Conservation (phyloP, 116 monocot species). For the Trichopus zeylanicus region DNA sequence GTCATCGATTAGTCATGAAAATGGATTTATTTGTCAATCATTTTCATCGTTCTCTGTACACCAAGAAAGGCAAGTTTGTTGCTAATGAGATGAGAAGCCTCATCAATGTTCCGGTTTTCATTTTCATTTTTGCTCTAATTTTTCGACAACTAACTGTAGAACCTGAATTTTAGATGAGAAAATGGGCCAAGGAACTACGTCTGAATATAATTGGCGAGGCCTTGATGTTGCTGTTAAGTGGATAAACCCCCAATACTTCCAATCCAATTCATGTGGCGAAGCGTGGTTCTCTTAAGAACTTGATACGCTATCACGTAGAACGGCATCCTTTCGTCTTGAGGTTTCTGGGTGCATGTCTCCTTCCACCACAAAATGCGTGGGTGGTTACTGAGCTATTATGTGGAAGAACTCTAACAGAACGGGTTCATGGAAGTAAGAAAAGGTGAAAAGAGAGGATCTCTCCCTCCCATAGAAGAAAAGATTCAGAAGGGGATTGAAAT, state of each 20-base stretch:
- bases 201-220: slow-evolving; percentile 38
- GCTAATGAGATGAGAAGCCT: too few relatives aligned
- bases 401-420: slow-evolving; percentile 27
- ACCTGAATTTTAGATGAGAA: slow-evolving; percentile 11
- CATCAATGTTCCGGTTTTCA: too few relatives aligned
- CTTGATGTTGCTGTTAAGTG: slow-evolving; percentile 43
- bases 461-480: slow-evolving; percentile 24
- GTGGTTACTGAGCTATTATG: slow-evolving; percentile 35
- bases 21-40: too few relatives aligned
- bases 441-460: slow-evolving; percentile 12
- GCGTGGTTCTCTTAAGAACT: slow-evolving; percentile 38
- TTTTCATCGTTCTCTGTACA: too few relatives aligned
- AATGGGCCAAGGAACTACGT: slow-evolving; percentile 36
- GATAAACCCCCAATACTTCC: slow-evolving; percentile 18
- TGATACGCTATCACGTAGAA: slow-evolving; percentile 27
- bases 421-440: slow-evolving; percentile 25
- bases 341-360: slow-evolving; percentile 32
- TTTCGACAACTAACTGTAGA: background rate
- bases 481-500: slow-evolving; percentile 31
- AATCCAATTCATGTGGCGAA: slow-evolving; percentile 8
- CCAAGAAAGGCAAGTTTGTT: too few relatives aligned
- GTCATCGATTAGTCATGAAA: too few relatives aligned
- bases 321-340: slow-evolving; percentile 31
- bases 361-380: slow-evolving; percentile 26
- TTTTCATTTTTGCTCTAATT: too few relatives aligned